Percentiles rank a stretch among this genome's conserved stretches.
phyloP scores from a whole-genome alignment of 139 green algal genomes.

The Chlorella vulgaris region DNA sequence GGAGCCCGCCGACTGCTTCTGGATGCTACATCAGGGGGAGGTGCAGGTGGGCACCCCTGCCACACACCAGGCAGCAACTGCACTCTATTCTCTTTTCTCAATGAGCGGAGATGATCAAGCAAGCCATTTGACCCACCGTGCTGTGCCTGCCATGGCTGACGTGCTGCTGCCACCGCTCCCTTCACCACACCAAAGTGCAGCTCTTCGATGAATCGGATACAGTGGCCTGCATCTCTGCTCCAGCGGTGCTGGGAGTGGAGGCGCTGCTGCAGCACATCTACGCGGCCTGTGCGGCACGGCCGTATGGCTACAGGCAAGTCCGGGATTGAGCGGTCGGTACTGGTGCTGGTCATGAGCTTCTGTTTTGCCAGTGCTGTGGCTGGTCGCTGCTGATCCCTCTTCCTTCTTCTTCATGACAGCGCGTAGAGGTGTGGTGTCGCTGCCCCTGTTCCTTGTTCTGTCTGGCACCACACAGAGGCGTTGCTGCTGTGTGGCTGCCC shows the following conservation, averaged over 20 bases:
- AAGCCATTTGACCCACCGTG: neutral
- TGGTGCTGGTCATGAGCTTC: neutral
- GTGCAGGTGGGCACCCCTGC: conserved; percentile 12
- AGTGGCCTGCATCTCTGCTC: neutral
- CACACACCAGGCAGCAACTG: neutral
- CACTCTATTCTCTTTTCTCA: neutral
- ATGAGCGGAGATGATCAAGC: no score
- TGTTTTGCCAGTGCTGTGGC: neutral
- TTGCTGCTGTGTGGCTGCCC: no score
- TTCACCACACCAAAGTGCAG: neutral
- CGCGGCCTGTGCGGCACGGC: neutral
- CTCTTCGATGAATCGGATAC: neutral
- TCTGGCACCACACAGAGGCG: no score
- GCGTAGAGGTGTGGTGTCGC: no score
- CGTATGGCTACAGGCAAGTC: conserved; percentile 8
- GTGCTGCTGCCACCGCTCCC: no score
- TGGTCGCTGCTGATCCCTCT: no score
- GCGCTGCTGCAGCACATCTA: conserved; percentile 41
- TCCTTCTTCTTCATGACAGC: no score
- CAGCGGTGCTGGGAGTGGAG: conserved; percentile 30
- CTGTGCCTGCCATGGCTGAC: neutral
- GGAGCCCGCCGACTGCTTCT: conserved; percentile 31
- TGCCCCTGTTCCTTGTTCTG: no score
- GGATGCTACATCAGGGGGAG: conserved; percentile 32
- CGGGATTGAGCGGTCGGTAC: neutral